Base-by-base conservation (phyloP, 768 basidiomycete genomes). In the Pisolithus microcarpus region DNA sequence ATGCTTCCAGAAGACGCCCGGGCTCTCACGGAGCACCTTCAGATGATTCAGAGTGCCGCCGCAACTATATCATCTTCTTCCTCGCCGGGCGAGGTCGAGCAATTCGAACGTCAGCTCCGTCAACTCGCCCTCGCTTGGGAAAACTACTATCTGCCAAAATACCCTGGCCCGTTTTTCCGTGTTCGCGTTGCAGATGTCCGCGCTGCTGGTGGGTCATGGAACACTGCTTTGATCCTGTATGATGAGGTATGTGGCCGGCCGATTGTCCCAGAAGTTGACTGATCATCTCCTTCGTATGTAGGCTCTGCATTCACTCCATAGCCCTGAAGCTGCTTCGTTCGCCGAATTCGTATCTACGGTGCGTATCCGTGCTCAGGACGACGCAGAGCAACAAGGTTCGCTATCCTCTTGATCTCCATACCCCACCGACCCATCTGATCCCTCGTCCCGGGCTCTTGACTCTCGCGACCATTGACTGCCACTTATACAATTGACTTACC, bases 171-270 rank as follows among this genome's bases (percentile, higher is more conserved):
- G 1, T 66, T 66, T 36, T 66, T 66, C 5, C 62, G 62, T 23
- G 65, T 66, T 42, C 57, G 65, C 24, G 65, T 66, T 13, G 65
- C 65, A 7, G 65, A 66, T 38, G 66, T 66, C 21, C 62, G 65
- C 10, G 65, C 66, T 7, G 24, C 50, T 0, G 65, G 65, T 0
- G 66, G 65, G 2, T 67, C 65, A 5, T 58, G 68, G 46, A 66
- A 53, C 1, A 66, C 65, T 2, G 65, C 65, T 2, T 46, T 66
- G 1, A 58, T 57, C 21, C 50, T 66, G 3, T 66, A 66, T n/a
- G 57, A 66, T 11, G 62, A 68, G 58, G 65, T 58, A 38, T 45
- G 65, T 58, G 21, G 10, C 31, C 36, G 9, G 19, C 5, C 28
- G 10, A 31, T 31, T 23, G 42, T 45, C 43, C 43, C 10, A 24